A percentile compares a stretch with the other conserved stretches of the same genome.
Conservation (phyloP, 2,329 filamentous ascomycete species). For the Periconia digitata region DNA sequence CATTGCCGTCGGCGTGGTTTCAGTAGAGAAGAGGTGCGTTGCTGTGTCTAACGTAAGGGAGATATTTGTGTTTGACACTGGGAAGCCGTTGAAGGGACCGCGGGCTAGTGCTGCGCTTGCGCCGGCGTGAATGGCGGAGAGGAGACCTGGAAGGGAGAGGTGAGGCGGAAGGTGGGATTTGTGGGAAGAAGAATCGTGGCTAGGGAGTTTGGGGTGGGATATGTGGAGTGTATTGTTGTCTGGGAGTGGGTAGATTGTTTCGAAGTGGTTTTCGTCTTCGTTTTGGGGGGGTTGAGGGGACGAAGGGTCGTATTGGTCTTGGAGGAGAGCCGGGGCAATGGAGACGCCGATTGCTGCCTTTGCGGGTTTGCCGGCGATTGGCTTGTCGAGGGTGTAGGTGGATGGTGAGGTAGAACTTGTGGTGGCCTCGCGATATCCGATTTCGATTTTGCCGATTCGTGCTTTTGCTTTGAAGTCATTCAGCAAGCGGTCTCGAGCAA, state of each 20-base stretch:
- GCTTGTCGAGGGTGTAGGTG: conserved; percentile 71
- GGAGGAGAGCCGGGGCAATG: conserved; percentile 61
- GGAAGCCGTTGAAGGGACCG: conserved; percentile 78
- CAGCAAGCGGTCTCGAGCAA: conserved; percentile 83
- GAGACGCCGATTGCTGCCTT: conserved; percentile 73
- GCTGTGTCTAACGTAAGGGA: conserved; percentile 67
- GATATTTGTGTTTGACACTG: conserved; percentile 75
- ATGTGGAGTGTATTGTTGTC: conserved; percentile 74
- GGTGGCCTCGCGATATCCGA: conserved; percentile 88
- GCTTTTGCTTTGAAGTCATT: conserved; percentile 86
- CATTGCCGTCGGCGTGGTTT: conserved; percentile 64
- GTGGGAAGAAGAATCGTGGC: conserved; percentile 34
- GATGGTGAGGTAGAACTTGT: conserved; percentile 59
- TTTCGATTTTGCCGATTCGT: conserved; percentile 86
- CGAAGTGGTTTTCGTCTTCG: conserved; percentile 28
- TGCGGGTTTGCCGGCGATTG: conserved; percentile 76
- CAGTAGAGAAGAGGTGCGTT: conserved; percentile 64
- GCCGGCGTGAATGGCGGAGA: conserved; percentile 70
- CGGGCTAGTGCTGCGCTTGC: conserved; percentile 80
- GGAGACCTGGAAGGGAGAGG: conserved; percentile 52
- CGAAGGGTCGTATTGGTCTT: conserved; percentile 5
- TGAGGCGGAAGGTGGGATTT: conserved; percentile 57
- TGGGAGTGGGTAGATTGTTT: conserved; percentile 30
- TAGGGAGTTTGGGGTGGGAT: conserved; percentile 53
- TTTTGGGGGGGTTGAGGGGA: conserved; percentile 24